Percentiles rank a stretch among this genome's conserved stretches.
These are phyloP conservation scores for Cadophora gregata DNA, from an alignment of 2,329 filamentous ascomycete genomes.

Conservation along the genomic window DNA sequence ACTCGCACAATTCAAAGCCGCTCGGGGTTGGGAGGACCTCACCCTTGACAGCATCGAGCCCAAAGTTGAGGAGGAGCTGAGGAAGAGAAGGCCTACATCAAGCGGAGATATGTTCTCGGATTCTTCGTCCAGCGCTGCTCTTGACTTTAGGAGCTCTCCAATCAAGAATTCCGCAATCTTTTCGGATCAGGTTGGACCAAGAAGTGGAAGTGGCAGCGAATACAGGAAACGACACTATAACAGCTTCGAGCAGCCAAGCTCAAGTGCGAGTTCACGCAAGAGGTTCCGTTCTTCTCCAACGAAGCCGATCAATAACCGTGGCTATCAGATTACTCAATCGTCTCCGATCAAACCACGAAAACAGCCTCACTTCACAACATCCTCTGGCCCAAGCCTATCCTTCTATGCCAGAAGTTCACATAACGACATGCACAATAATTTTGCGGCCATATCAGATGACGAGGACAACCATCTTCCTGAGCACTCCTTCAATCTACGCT, in stretches of 20 bases:
- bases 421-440: conserved; percentile 65
- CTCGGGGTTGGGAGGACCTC: conserved; percentile 92
- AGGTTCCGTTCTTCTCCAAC: conserved; percentile 72
- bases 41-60: conserved; percentile 87
- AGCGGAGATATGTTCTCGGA: conserved; percentile 81
- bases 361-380: conserved; percentile 75
- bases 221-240: conserved; percentile 69
- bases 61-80: conserved; percentile 78
- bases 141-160: conserved; percentile 84
- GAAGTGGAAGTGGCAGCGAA: conserved; percentile 61
- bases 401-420: conserved; percentile 70
- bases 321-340: conserved; percentile 78
- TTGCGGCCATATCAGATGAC: conserved; percentile 72
- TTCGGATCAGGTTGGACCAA: conserved; percentile 77
- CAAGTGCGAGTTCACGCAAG: conserved; percentile 65
- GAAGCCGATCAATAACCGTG: conserved; percentile 57
- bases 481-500: conserved; percentile 75
- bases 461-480: conserved; percentile 82
- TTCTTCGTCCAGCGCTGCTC: conserved; percentile 78
- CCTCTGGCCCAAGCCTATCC: conserved; percentile 74
- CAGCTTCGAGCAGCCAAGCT: conserved; percentile 58
- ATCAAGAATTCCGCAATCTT: conserved; percentile 80
- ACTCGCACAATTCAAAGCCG: conserved; percentile 95
- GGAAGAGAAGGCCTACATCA: conserved; percentile 64
- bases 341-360: conserved; percentile 83